Conservation (phyloP, 345 rosid genomes). For the Populus ilicifolia region DNA sequence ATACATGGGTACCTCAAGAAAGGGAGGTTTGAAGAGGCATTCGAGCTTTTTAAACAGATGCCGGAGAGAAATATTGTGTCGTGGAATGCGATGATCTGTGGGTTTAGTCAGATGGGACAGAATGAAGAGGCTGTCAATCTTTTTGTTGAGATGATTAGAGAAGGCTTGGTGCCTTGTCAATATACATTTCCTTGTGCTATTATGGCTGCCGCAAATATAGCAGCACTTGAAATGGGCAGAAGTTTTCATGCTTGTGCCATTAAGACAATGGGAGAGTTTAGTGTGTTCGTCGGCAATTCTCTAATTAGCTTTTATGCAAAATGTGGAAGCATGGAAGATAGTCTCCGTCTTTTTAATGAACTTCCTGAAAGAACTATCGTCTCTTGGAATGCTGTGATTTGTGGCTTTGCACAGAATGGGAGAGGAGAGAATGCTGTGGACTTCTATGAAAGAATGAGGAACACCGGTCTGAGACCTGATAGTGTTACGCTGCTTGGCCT, state of each 20-base stretch:
- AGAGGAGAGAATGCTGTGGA: constrained; percentile 61
- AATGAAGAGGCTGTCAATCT: constrained; percentile 75
- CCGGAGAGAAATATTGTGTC: constrained; percentile 68
- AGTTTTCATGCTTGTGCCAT: constrained; percentile 66
- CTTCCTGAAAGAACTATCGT: constrained; percentile 38
- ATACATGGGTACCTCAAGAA: constrained; percentile 56
- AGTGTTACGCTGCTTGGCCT: constrained; percentile 62
- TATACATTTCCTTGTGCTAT: constrained; percentile 58
- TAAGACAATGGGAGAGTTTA: constrained; percentile 43
- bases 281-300: constrained; percentile 54
- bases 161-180: constrained; percentile 48
- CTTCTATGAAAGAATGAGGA: constrained; percentile 46
- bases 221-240: constrained; percentile 60
- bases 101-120: constrained; percentile 66
- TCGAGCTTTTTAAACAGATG: constrained; percentile 43
- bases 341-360: constrained; percentile 49
- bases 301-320: constrained; percentile 72
- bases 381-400: constrained; percentile 75
- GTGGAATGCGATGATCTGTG: constrained; percentile 79
- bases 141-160: constrained; percentile 63
- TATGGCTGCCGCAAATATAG: constrained; percentile 60
- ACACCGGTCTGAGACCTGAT: constrained; percentile 47
- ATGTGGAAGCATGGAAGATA: constrained; percentile 73
- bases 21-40: constrained; percentile 44
- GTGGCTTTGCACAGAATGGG: constrained; percentile 79